Evolutionary conservation across 352 stramenopile genomes (phyloP), one percentile per base, ranked within the genome.

Genomic region (Aphanomyces euteiches): DNA sequence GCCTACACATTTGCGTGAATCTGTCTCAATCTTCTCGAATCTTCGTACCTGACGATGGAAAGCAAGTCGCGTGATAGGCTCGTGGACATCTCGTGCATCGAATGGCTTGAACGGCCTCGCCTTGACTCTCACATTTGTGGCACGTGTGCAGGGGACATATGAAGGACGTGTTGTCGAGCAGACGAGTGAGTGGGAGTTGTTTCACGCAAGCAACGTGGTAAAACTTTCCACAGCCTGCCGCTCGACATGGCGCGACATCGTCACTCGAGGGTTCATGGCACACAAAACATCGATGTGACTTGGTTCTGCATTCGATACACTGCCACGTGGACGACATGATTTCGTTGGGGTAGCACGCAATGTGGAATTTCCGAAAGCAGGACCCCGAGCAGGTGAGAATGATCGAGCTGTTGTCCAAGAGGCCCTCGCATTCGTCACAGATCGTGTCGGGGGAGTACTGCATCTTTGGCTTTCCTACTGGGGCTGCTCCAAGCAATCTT

Each of bases 101-200:
- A 39, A 95, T 86, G 0, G 85, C 82, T 59, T 93, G 85, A 67
- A 40, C 13, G 7, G 56, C 66, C 12, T 21, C 58, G 58, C 41
- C 39, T 28, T 57, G n/a, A 28, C 39, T 54, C 56, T 66, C 66
- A 40, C 66, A 72, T 36, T 72, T 48, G 21, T 84, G 80, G 45
- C 87, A 95, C 56, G 87, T 95, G 65, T 94, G 87, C 19, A 95
- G 75, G 40, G 87, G 85, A 65, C 87, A 95, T 54, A 95, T 95
- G 65, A 95, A 95, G 67, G 89, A 80, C 50, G 28, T 17, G 56
- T 82, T 81, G 67, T 87, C 87, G 64, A 91, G 67, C 17, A 73
- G 90, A 19, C 87, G 73, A 5, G 87, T 87, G 45, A 95, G 74
- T 54, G 87, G 83, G 57, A 92, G 82, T 57, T 85, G 85, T 40